Evolutionary conservation across 306 rosid species (phyloP).

Genomic region (Sindora glabra): DNA sequence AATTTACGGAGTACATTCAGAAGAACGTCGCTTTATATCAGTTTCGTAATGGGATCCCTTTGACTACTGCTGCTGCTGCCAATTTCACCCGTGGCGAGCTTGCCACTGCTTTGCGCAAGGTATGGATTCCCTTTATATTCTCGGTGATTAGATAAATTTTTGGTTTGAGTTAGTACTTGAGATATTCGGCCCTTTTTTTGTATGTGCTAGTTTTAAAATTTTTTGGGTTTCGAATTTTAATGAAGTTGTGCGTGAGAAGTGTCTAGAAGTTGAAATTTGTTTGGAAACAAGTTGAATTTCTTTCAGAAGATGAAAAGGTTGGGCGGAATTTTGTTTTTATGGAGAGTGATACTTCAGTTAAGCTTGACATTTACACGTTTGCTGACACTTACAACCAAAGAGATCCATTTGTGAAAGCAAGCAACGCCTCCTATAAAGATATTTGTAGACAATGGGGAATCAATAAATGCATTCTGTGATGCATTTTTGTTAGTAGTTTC

Average conservation of each 20-base stretch:
- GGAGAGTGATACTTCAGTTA: not conserved
- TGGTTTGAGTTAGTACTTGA: not conserved
- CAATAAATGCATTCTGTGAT: not conserved
- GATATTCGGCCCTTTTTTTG: not conserved
- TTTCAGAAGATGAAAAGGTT: not conserved
- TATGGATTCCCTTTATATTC: conserved; percentile 6
- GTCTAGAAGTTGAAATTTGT: too few species aligned
- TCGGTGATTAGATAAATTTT: not conserved
- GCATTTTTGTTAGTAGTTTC: not conserved
- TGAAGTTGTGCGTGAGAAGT: not conserved
- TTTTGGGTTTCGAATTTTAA: not conserved
- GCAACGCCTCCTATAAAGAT: not conserved
- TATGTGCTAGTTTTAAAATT: not conserved
- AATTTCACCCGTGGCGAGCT: conserved; percentile 77
- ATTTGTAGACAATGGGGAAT: not conserved
- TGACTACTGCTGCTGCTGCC: conserved; percentile 74
- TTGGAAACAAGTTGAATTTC: not conserved
- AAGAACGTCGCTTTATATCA: conserved; percentile 71
- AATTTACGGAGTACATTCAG: conserved; percentile 71
- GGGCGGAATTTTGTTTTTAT: not conserved
- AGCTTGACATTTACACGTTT: not conserved
- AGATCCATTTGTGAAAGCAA: not conserved
- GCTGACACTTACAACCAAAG: too few species aligned
- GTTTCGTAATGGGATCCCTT: conserved; percentile 69
- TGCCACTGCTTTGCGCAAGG: conserved; percentile 83